A percentile compares a stretch with the other conserved stretches of the same genome.
Conservation (phyloP, 495 filamentous ascomycete species). For the Penicillium mononematosum region DNA sequence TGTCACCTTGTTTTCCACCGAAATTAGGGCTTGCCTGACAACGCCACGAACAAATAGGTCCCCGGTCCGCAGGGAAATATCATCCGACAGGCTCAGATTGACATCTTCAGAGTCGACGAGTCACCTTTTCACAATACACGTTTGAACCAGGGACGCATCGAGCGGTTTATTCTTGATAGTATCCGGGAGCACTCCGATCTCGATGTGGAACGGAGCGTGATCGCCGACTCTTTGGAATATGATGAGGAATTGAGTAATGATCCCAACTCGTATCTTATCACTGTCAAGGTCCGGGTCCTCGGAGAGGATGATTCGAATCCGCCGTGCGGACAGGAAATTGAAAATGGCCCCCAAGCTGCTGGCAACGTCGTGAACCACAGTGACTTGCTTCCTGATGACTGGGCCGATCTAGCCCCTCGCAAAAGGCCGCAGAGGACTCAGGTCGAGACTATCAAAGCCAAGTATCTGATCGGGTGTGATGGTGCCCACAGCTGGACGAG, state of each 20-base stretch:
- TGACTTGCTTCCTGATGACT: conserved; percentile 54
- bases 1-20: neutral
- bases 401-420: conserved; percentile 49
- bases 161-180: conserved; percentile 56
- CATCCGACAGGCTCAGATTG: conserved; percentile 51
- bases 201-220: conserved; percentile 49
- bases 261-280: conserved; percentile 53
- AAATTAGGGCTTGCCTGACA: neutral
- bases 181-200: conserved; percentile 45
- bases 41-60: conserved; percentile 12
- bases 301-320: conserved; percentile 45
- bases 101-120: conserved; percentile 50
- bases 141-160: conserved; percentile 57
- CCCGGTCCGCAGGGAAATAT: conserved; percentile 46
- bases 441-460: conserved; percentile 50
- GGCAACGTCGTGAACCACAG: conserved; percentile 50
- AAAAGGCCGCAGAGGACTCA: conserved; percentile 30
- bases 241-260: conserved; percentile 45
- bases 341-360: conserved; percentile 1
- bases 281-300: conserved; percentile 45
- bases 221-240: conserved; percentile 46
- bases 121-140: conserved; percentile 54
- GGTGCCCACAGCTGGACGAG: conserved; percentile 65
- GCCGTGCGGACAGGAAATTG: neutral
- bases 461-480: conserved; percentile 68